Conservation (phyloP, 1,284 basidiomycete species). For the Cutaneotrichosporon sp. region DNA sequence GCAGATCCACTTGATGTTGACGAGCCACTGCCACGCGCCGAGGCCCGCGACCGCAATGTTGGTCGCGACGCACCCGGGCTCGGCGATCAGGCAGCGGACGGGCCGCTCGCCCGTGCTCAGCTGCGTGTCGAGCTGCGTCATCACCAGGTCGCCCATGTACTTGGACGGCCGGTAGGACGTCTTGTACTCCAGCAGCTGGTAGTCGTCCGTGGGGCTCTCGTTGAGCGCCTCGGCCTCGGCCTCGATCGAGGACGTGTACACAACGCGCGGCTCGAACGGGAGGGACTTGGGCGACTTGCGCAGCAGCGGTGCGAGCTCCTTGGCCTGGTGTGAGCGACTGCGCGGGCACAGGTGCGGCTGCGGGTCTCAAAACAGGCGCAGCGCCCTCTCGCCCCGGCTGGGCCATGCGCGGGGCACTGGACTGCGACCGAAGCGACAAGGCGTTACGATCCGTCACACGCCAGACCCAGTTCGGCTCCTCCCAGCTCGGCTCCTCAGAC, state of each 20-base stretch:
- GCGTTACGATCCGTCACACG: too few species aligned
- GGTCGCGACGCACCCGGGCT: conserved; percentile 74
- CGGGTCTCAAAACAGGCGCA: conserved; percentile 55
- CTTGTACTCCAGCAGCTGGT: conserved; percentile 66
- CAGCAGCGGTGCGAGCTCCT: conserved; percentile 48
- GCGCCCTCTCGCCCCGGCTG: neutral
- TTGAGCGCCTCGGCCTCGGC: conserved; percentile 61
- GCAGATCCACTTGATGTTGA: conserved; percentile 58
- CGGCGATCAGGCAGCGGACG: conserved; percentile 65
- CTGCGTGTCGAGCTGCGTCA: conserved; percentile 59
- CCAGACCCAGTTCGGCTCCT: too few species aligned
- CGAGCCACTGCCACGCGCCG: conserved; percentile 55
- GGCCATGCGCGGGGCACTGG: neutral
- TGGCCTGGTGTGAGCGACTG: conserved; percentile 34
- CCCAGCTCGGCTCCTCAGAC: too few species aligned
- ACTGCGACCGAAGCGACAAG: too few species aligned
- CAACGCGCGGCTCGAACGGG: conserved; percentile 62
- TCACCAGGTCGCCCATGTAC: conserved; percentile 75
- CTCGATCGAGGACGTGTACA: conserved; percentile 80
- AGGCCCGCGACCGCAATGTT: conserved; percentile 58
- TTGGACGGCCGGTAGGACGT: conserved; percentile 74
- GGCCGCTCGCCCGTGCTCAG: conserved; percentile 52
- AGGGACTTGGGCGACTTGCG: conserved; percentile 40
- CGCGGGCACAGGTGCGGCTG: neutral
- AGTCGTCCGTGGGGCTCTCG: conserved; percentile 60